Base-by-base conservation (phyloP, 345 rosid genomes). In the Geranium rotundifolium region DNA sequence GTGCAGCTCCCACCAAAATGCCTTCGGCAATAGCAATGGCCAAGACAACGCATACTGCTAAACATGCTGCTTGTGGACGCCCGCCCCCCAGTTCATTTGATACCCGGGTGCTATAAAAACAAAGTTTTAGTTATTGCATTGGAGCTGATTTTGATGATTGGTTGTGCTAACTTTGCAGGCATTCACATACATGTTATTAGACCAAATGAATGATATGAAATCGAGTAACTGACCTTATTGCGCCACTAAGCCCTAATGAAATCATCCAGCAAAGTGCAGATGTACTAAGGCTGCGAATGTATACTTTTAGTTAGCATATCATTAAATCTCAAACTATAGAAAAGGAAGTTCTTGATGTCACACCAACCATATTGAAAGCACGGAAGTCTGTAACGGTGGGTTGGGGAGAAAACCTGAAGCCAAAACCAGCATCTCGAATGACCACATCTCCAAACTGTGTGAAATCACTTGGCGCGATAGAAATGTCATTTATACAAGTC, bases 401-500 rank as follows among this genome's bases (percentile, higher is more conserved):
- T 90, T 74, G 0, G 95, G 95, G 61, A 90, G 98, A 71, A 88
- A 91, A 39, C 96, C 96, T 1, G 98, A 86, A 16, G 85, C 62
- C 15, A 91, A 89, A 70, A 91, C 95, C 74, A 88, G 71, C 85
- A 86, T 65, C 71, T 91, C 96, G 63, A 91, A 91, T 19, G 96
- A 85, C 96, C 97, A 89, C 79, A 79, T 78, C 75, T 89, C 93
- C 67, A 89, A 82, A 85, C 96, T 89, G 82, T 54, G 29, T 59
- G 73, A 52, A 10, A 57, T 23, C 27, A 23, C 2, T 0, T 31
- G 27, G 27, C 27, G 27, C 27, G 27, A 0, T 23, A 23, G 1
- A 0, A 23, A 23, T 23, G 2, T 23, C 27, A 23, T 2, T 23
- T 1, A 23, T 23, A 0, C 27, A 23, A 23, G 27, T 23, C 27